phyloP scores from a whole-genome alignment of 495 filamentous ascomycete genomes.

The Aspergillus baeticus region DNA sequence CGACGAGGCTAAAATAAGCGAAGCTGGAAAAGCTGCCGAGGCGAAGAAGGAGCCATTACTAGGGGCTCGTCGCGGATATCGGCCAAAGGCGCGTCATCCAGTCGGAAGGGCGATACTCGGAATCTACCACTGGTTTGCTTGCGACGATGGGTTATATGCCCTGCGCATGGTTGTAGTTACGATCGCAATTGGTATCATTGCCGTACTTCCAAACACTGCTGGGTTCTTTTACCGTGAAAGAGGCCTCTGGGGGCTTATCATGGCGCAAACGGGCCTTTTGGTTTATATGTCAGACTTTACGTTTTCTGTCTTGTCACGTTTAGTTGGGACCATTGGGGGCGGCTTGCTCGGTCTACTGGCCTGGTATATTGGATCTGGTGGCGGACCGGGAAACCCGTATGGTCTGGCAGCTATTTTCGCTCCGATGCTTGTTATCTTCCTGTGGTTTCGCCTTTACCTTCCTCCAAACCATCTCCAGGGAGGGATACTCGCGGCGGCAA shows the following conservation, averaged over 20 bases:
- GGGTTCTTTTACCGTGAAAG: slow-evolving; percentile 47
- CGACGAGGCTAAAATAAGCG: slow-evolving; percentile 5
- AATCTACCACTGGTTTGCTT: slow-evolving; percentile 27
- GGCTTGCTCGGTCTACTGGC: slow-evolving; percentile 39
- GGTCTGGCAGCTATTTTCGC: slow-evolving; percentile 39
- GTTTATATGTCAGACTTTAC: slow-evolving; percentile 48
- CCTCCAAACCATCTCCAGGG: slow-evolving; percentile 30
- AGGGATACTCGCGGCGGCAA: slow-evolving; percentile 40
- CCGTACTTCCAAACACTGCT: slow-evolving; percentile 36
- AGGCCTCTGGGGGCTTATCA: slow-evolving; percentile 47
- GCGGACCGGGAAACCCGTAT: slow-evolving; percentile 41
- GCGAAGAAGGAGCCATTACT: slow-evolving; percentile 11
- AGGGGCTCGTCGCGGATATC: slow-evolving; percentile 20
- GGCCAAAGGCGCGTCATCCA: slow-evolving; percentile 9
- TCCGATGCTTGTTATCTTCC: slow-evolving; percentile 29
- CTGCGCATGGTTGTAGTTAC: slow-evolving; percentile 41
- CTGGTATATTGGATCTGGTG: slow-evolving; percentile 48
- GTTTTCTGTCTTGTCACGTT: slow-evolving; percentile 33
- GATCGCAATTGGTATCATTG: slow-evolving; percentile 39
- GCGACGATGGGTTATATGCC: slow-evolving; percentile 34
- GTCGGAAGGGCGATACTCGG: slow-evolving; percentile 19
- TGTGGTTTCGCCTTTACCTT: slow-evolving; percentile 39
- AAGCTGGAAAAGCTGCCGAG: slow-evolving; percentile 20
- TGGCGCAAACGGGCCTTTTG: slow-evolving; percentile 42
- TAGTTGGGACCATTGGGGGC: slow-evolving; percentile 36